Conservation (phyloP, 192 early-diverging fungal genomes). For the Phlyctochytrium arcticum region DNA sequence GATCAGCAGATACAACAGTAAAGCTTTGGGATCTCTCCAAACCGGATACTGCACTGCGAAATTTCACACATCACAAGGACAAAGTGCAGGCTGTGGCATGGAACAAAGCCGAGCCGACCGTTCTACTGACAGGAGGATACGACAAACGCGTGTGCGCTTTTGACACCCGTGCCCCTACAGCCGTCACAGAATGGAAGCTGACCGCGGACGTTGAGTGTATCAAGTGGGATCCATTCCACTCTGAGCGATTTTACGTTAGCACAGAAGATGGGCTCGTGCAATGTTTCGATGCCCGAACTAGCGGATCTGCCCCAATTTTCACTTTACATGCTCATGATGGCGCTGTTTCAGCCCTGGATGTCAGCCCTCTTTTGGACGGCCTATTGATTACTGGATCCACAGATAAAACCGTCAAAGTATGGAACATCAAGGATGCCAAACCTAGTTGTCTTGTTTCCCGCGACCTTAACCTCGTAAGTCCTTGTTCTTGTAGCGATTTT, state of each 20-base stretch:
- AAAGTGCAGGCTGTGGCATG: conserved; percentile 92
- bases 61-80: conserved; percentile 79
- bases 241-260: conserved; percentile 59
- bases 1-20: conserved; percentile 94
- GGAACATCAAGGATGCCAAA: conserved; percentile 76
- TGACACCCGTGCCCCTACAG: conserved; percentile 82
- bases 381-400: conserved; percentile 87
- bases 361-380: conserved; percentile 72
- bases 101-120: conserved; percentile 84
- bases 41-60: conserved; percentile 60
- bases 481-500: not conserved
- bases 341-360: conserved; percentile 82
- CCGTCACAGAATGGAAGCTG: conserved; percentile 65
- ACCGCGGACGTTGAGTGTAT: conserved; percentile 87
- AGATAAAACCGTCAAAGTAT: conserved; percentile 91
- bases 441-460: conserved; percentile 81
- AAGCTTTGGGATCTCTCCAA: conserved; percentile 95
- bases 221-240: conserved; percentile 85
- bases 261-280: conserved; percentile 90
- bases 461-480: conserved; percentile 69
- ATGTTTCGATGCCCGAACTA: conserved; percentile 77
- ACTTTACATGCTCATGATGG: conserved; percentile 92
- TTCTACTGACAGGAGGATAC: conserved; percentile 87
- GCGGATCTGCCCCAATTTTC: conserved; percentile 58
- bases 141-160: conserved; percentile 84